Percentiles rank a stretch among this genome's conserved stretches.
These are phyloP conservation scores for Boletus tomentosulus DNA, from an alignment of 768 basidiomycete species.

Conservation along the genomic window DNA sequence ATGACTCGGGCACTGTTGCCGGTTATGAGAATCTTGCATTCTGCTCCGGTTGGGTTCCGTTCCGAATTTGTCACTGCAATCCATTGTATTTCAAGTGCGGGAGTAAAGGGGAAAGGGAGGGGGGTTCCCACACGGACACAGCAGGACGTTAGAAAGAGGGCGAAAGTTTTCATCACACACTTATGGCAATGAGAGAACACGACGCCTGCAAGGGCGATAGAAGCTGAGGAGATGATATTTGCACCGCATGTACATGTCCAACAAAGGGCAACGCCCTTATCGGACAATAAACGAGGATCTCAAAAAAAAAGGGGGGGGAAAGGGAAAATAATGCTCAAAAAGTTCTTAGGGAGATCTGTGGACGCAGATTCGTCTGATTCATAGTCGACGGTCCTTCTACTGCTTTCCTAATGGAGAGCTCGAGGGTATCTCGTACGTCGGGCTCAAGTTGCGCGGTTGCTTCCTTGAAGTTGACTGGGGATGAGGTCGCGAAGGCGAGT, in stretches of 20 bases:
- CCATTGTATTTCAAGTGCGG: not conserved
- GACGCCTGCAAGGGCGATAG: no score
- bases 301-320: not conserved
- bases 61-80: not conserved
- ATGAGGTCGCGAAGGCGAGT: constrained; percentile 63
- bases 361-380: constrained; percentile 46
- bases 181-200: no score
- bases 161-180: no score
- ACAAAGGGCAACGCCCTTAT: no score
- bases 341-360: constrained; percentile 74
- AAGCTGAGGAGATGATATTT: no score
- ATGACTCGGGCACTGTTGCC: no score
- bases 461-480: constrained; percentile 80
- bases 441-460: constrained; percentile 66
- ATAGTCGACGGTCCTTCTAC: constrained; percentile 46
- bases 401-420: constrained; percentile 73
- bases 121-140: no score
- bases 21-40: not conserved
- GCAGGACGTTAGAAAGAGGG: no score
- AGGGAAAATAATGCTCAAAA: constrained; percentile 41
- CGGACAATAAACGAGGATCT: no score
- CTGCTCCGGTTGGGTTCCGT: not conserved
- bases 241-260: no score
- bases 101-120: no score
- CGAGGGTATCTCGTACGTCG: constrained; percentile 56